Conservation (phyloP, 371 early-diverging fungal species). For the Saksenaea vasiformis region DNA sequence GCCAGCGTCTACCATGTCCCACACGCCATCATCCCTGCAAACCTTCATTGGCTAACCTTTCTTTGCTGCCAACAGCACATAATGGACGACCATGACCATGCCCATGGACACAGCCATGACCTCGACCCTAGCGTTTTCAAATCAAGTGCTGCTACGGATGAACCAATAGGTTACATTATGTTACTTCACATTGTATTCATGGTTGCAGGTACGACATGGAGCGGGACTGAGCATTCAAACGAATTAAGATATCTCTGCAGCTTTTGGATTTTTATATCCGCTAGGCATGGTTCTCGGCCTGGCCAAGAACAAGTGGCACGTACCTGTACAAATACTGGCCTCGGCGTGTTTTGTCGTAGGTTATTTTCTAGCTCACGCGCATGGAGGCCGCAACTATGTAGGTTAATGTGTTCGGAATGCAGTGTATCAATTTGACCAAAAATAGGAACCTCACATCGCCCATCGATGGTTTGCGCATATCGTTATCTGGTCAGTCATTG, state of each 20-base stretch:
- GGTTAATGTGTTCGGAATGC: background rate
- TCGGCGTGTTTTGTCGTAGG: slow-evolving; percentile 52
- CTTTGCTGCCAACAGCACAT: background rate
- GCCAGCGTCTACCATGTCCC: background rate
- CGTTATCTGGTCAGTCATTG: slow-evolving; percentile 54
- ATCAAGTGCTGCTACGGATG: slow-evolving; percentile 43
- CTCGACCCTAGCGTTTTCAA: slow-evolving; percentile 39
- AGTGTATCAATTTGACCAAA: background rate
- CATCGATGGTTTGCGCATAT: slow-evolving; percentile 66
- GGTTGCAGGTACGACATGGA: slow-evolving; percentile 34
- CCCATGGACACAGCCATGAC: slow-evolving; percentile 44
- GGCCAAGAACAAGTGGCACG: slow-evolving; percentile 61
- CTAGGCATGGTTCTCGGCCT: slow-evolving; percentile 65
- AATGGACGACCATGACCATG: slow-evolving; percentile 32
- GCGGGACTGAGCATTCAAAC: background rate
- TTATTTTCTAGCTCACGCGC: slow-evolving; percentile 62
- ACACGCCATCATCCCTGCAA: background rate
- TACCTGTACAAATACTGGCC: slow-evolving; percentile 61
- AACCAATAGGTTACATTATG: slow-evolving; percentile 51
- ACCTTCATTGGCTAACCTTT: background rate
- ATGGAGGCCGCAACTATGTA: slow-evolving; percentile 64
- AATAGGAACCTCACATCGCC: slow-evolving; percentile 59
- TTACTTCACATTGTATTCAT: slow-evolving; percentile 46
- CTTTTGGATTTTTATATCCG: slow-evolving; percentile 47
- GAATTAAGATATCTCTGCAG: background rate